These are phyloP conservation scores for Aspergillus flavus DNA, from an alignment of 2,329 filamentous ascomycete species.

Conservation along the genomic window DNA sequence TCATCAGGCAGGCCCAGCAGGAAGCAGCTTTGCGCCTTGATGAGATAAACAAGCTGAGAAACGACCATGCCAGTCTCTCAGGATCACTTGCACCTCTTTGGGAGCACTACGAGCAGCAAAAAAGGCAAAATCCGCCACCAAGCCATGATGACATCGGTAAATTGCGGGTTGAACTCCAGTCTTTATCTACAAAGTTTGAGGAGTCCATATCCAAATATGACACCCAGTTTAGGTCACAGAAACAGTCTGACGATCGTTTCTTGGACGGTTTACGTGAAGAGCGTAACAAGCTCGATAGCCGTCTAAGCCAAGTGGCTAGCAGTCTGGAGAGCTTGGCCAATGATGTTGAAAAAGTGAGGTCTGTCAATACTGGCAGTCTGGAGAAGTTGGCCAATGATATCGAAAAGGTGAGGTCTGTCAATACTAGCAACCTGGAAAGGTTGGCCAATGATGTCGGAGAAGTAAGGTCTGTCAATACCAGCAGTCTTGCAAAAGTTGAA, in stretches of 20 bases:
- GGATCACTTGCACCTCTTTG: slow-evolving; percentile 10
- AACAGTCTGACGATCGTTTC: background rate
- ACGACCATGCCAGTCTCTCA: slow-evolving; percentile 4
- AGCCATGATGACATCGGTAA: slow-evolving; percentile 12
- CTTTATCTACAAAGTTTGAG: slow-evolving; percentile 10
- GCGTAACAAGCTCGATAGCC: background rate
- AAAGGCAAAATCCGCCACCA: slow-evolving; percentile 2
- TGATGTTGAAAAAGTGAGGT: background rate
- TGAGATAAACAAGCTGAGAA: slow-evolving; percentile 11
- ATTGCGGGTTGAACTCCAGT: slow-evolving; percentile 8
- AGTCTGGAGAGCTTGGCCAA: background rate
- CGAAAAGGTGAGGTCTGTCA: background rate
- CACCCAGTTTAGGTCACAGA: background rate
- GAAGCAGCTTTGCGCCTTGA: slow-evolving; percentile 6
- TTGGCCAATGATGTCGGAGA: too few relatives aligned
- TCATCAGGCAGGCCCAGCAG: background rate
- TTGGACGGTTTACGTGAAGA: background rate
- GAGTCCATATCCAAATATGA: slow-evolving; percentile 4
- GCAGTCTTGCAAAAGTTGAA: background rate
- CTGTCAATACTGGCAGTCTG: background rate
- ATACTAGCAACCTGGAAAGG: background rate
- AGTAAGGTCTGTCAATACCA: background rate
- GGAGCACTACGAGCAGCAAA: background rate
- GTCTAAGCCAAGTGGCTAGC: background rate
- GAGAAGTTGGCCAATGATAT: too few relatives aligned